phyloP scores from a whole-genome alignment of 2,329 filamentous ascomycete genomes.

The Alternaria sp. region DNA sequence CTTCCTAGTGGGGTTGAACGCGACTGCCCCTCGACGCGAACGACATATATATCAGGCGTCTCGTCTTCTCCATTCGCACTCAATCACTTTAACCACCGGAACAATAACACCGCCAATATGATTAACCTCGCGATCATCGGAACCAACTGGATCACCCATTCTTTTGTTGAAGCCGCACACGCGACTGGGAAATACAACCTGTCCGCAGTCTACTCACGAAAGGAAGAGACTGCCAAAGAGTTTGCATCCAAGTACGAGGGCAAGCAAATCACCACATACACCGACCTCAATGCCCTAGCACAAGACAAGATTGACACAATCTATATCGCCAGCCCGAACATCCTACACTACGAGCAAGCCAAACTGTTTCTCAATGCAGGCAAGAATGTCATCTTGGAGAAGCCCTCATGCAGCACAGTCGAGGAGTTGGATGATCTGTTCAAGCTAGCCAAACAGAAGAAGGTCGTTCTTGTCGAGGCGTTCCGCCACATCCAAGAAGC shows the following conservation, averaged over 20 bases:
- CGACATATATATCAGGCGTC: background rate
- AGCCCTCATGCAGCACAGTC: constrained; percentile 56
- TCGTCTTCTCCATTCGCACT: background rate
- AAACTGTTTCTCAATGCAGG: constrained; percentile 53
- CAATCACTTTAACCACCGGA: background rate
- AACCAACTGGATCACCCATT: constrained; percentile 61
- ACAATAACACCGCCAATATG: constrained; percentile 23
- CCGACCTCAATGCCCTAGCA: constrained; percentile 51
- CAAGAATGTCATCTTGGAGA: constrained; percentile 62
- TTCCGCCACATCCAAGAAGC: constrained; percentile 60
- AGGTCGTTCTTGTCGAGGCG: constrained; percentile 58
- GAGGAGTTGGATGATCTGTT: constrained; percentile 56
- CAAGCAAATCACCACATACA: constrained; percentile 48
- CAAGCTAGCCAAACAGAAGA: constrained; percentile 50
- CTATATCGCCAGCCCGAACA: constrained; percentile 61
- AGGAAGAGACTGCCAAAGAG: constrained; percentile 51
- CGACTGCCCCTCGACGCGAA: constrained; percentile 15
- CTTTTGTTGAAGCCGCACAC: constrained; percentile 55
- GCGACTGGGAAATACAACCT: constrained; percentile 56
- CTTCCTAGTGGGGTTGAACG: constrained; percentile 22
- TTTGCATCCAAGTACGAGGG: constrained; percentile 54
- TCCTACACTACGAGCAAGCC: constrained; percentile 57
- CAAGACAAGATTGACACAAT: constrained; percentile 53
- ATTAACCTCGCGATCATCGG: constrained; percentile 59
- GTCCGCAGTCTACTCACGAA: constrained; percentile 58